Evolutionary conservation across 768 basidiomycete species (phyloP).

Genomic region (Lactifluus pinguis): DNA sequence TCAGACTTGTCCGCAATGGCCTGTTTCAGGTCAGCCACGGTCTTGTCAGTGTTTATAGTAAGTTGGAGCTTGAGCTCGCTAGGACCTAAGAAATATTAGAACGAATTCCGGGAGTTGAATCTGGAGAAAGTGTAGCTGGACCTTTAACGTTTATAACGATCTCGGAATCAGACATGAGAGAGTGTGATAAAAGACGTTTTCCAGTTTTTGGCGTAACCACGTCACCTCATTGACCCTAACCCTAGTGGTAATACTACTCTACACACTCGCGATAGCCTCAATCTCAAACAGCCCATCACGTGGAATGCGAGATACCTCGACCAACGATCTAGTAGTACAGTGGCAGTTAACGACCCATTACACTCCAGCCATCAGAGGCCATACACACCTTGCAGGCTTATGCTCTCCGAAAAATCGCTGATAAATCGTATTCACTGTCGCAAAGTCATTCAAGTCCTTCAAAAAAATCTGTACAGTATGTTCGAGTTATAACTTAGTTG

Average conservation of each 20-base stretch:
- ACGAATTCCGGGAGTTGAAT: background rate
- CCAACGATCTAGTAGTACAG: conserved; percentile 46
- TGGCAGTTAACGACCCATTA: background rate
- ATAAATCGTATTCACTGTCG: conserved; percentile 72
- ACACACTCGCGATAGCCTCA: conserved; percentile 63
- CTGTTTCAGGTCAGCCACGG: conserved; percentile 84
- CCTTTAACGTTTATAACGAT: conserved; percentile 26
- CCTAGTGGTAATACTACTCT: background rate
- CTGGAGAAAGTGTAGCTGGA: background rate
- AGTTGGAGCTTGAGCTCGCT: conserved; percentile 91
- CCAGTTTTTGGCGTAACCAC: background rate
- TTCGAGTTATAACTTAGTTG: background rate
- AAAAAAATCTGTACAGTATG: conserved; percentile 64
- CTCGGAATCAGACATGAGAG: conserved; percentile 21
- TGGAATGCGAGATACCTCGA: conserved; percentile 84
- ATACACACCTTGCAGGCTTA: conserved; percentile 66
- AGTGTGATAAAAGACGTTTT: background rate
- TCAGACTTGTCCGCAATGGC: conserved; percentile 80
- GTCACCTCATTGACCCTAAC: conserved; percentile 12
- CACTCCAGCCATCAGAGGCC: background rate
- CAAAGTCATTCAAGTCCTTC: conserved; percentile 89
- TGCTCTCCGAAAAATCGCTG: conserved; percentile 78
- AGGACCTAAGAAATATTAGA: conserved; percentile 44
- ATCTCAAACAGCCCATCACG: conserved; percentile 90
- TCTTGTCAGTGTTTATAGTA: conserved; percentile 70